phyloP scores from a whole-genome alignment of 768 basidiomycete genomes.

The Leucogyrophana mollusca region DNA sequence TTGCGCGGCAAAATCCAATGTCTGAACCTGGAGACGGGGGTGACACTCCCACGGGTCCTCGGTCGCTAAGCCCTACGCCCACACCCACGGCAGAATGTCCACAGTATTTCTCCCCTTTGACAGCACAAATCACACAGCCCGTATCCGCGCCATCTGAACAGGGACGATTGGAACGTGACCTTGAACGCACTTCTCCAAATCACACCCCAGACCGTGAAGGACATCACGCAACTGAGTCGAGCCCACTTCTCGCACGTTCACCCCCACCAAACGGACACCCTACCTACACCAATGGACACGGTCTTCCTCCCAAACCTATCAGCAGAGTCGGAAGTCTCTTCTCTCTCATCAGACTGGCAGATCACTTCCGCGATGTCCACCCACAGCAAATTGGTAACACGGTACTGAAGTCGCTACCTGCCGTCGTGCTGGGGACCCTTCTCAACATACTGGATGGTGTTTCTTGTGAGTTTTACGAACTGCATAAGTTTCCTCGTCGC shows the following conservation, averaged over 20 bases:
- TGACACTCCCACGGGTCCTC: slow-evolving; percentile 2
- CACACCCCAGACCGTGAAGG: neutral
- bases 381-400: slow-evolving; percentile 3
- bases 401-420: slow-evolving; percentile 58
- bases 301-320: neutral
- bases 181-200: no score
- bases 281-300: neutral
- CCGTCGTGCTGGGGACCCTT: slow-evolving; percentile 79
- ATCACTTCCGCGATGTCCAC: neutral
- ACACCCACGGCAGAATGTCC: slow-evolving; percentile 11
- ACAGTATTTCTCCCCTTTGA: slow-evolving; percentile 1
- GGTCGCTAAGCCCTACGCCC: slow-evolving; percentile 1
- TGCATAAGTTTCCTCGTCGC: neutral
- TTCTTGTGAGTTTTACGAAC: slow-evolving; percentile 57
- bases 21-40: neutral
- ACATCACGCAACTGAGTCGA: neutral
- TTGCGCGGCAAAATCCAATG: slow-evolving; percentile 19
- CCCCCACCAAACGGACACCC: neutral
- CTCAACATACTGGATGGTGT: slow-evolving; percentile 94
- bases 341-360: neutral
- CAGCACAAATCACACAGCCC: neutral
- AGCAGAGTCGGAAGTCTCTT: neutral
- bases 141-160: no score
- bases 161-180: no score
- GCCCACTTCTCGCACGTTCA: neutral